phyloP scores from a whole-genome alignment of 2,329 filamentous ascomycete species.

The Colletotrichum destructivum region DNA sequence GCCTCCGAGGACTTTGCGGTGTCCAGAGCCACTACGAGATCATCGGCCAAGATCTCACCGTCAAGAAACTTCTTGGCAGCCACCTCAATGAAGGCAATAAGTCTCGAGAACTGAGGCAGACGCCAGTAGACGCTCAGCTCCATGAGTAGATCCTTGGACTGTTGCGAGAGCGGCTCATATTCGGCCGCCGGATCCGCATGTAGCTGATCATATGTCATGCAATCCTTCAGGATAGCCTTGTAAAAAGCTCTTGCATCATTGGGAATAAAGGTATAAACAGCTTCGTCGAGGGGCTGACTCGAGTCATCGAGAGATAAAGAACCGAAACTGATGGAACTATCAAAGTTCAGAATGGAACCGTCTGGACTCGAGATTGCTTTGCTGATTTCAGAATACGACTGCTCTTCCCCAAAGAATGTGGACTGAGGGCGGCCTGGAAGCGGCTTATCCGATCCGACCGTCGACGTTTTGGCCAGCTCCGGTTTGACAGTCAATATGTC shows the following conservation, averaged over 20 bases:
- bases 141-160: conserved; percentile 85
- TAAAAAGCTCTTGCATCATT: conserved; percentile 87
- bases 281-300: conserved; percentile 70
- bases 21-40: conserved; percentile 86
- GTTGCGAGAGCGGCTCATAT: conserved; percentile 76
- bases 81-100: conserved; percentile 88
- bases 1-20: conserved; percentile 81
- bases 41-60: conserved; percentile 84
- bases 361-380: conserved; percentile 66
- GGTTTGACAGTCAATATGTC: conserved; percentile 90
- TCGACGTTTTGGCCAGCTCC: conserved; percentile 84
- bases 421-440: conserved; percentile 61
- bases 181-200: conserved; percentile 67
- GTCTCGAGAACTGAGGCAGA: conserved; percentile 84
- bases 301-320: conserved; percentile 75
- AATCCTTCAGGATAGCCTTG: conserved; percentile 84
- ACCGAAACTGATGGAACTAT: conserved; percentile 78
- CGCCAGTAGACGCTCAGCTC: conserved; percentile 93
- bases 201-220: conserved; percentile 76
- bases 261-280: conserved; percentile 91
- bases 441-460: conserved; percentile 66
- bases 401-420: conserved; percentile 62
- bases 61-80: conserved; percentile 88
- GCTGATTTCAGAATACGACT: conserved; percentile 67
- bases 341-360: conserved; percentile 64